Evolutionary conservation across 2,329 filamentous ascomycete species (phyloP).

Genomic region (Cordyceps cicadae): DNA sequence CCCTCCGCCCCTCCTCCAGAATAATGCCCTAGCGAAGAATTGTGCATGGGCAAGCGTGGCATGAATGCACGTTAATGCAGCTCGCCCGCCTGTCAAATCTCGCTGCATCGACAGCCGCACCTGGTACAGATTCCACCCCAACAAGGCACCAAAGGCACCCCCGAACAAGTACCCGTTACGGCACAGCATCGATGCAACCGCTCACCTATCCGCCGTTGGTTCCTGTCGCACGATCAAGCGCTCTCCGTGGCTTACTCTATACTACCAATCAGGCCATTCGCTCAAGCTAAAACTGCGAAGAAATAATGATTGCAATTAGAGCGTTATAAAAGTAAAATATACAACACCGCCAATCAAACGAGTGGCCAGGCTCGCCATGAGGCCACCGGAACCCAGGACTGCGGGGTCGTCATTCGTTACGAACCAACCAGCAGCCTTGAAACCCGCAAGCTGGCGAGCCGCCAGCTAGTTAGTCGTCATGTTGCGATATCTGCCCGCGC

Average conservation of each 20-base stretch:
- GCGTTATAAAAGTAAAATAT: not conserved
- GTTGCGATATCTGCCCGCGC: not conserved
- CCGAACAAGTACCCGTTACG: not conserved
- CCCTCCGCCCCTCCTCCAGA: not conserved
- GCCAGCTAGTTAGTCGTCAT: not conserved
- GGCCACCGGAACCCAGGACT: not conserved
- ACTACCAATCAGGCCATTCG: not conserved
- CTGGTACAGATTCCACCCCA: too few relatives aligned
- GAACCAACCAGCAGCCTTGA: not conserved
- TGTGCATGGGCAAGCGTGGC: slow-evolving; percentile 4
- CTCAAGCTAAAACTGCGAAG: not conserved
- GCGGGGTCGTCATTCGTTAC: slow-evolving; percentile 1
- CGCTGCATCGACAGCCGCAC: not conserved
- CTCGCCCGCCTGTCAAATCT: slow-evolving; percentile 6
- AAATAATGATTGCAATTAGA: not conserved
- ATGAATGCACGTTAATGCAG: slow-evolving; percentile 6
- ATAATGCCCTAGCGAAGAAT: not conserved
- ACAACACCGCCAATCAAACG: not conserved
- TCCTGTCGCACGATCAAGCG: not conserved
- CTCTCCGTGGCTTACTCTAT: not conserved
- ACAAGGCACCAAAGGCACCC: not conserved
- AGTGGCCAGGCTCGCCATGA: not conserved
- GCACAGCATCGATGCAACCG: not conserved
- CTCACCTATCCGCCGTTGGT: not conserved
- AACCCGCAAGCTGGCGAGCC: not conserved